Evolutionary conservation across 129 eudicot genomes (phyloP).

Genomic region (Erigeron canadensis): DNA sequence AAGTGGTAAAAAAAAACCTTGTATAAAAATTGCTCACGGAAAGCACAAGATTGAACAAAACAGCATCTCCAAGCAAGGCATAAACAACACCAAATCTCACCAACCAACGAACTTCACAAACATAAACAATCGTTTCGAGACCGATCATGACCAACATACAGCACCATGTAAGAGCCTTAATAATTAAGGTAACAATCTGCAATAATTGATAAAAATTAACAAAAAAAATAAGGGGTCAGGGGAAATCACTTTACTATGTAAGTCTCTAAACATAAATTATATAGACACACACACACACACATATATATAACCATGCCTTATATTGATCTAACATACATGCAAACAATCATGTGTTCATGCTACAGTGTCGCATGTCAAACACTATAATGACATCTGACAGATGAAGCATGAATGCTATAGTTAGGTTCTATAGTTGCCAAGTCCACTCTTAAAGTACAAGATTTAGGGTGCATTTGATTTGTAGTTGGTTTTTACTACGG

Average conservation of each 20-base stretch:
- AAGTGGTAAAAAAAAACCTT: constrained; percentile 43
- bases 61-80: constrained; percentile 74
- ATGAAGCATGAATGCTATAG: not conserved
- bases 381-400: not conserved
- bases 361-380: not conserved
- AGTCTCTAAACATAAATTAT: not conserved
- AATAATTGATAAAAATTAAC: constrained; percentile 12
- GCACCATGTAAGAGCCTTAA: constrained; percentile 84
- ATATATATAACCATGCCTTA: not conserved
- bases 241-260: not conserved
- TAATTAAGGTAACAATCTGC: constrained; percentile 65
- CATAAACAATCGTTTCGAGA: constrained; percentile 73
- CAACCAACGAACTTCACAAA: constrained; percentile 83
- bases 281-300: too few species aligned
- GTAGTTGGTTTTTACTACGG: too few species aligned
- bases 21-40: constrained; percentile 56
- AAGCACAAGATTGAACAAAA: constrained; percentile 58
- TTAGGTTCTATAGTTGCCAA: not conserved
- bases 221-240: not conserved
- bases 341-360: not conserved
- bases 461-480: too few species aligned
- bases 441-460: not conserved
- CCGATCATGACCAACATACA: constrained; percentile 62
- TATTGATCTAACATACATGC: not conserved
- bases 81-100: constrained; percentile 78